A percentile compares a stretch with the other conserved stretches of the same genome.
Conservation (phyloP, 176 grass and related monocot species). For the Pontederia paniculata region DNA sequence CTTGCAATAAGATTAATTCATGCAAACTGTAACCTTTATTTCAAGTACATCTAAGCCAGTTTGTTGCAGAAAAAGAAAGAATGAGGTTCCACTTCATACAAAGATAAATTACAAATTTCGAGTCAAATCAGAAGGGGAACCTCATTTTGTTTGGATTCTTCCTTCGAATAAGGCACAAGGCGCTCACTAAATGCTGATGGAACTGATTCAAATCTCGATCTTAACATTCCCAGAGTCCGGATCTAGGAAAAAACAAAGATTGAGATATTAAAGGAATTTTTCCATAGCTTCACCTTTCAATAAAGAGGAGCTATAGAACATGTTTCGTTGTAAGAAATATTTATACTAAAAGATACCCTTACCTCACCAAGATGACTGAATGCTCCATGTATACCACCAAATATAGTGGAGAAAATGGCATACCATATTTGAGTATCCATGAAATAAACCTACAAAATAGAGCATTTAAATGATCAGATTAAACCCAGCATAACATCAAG, state of each 20-base stretch:
- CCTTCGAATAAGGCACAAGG: slow-evolving; percentile 32
- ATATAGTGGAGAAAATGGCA: slow-evolving; percentile 94
- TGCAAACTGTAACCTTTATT: no score
- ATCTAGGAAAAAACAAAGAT: slow-evolving; percentile 50
- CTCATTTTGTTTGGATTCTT: slow-evolving; percentile 11
- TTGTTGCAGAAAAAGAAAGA: neutral
- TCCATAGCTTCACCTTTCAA: neutral
- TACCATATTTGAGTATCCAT: slow-evolving; percentile 99
- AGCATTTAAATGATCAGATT: slow-evolving; percentile 8
- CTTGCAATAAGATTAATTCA: neutral
- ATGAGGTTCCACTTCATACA: neutral
- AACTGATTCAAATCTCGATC: slow-evolving; percentile 72
- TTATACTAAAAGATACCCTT: slow-evolving; percentile 21
- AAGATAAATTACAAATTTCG: no score
- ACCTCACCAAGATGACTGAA: slow-evolving; percentile 98
- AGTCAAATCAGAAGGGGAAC: slow-evolving; percentile 16
- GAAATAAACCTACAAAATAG: slow-evolving; percentile 66
- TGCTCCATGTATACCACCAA: slow-evolving; percentile 76
- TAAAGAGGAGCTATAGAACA: neutral
- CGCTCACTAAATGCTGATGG: slow-evolving; percentile 41
- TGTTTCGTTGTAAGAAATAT: neutral
- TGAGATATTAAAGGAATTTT: slow-evolving; percentile 12
- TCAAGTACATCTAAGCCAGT: no score
- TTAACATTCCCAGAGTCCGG: slow-evolving; percentile 83
- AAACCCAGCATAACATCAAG: neutral